Conservation (phyloP, 1,284 basidiomycete genomes). For the Leucoagaricus sp. region DNA sequence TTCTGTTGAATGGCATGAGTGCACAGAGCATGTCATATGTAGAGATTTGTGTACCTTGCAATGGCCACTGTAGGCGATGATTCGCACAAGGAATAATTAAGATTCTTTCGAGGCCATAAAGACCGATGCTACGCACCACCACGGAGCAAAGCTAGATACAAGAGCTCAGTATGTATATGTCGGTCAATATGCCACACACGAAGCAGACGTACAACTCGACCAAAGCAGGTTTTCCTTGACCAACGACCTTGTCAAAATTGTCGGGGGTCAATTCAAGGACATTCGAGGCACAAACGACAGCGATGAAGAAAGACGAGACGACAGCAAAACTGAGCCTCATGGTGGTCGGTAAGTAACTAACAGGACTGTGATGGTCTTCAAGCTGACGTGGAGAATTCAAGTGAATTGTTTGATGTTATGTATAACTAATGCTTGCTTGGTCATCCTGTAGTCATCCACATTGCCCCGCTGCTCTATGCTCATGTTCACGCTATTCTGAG, state of each 20-base stretch:
- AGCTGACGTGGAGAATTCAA: constrained; percentile 35
- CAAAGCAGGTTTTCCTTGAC: constrained; percentile 78
- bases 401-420: constrained; percentile 16
- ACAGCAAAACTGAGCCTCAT: constrained; percentile 68
- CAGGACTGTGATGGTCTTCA: constrained; percentile 11
- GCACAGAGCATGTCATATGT: background rate
- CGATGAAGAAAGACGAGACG: constrained; percentile 56
- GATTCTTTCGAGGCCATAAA: background rate
- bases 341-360: constrained; percentile 32
- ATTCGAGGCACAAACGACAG: constrained; percentile 71
- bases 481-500: no score
- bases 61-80: constrained; percentile 57
- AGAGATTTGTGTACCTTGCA: constrained; percentile 62
- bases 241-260: constrained; percentile 79
- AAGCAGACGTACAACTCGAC: constrained; percentile 82
- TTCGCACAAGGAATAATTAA: background rate
- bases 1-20: constrained; percentile 44
- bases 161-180: background rate
- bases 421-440: constrained; percentile 25
- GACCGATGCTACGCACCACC: constrained; percentile 64
- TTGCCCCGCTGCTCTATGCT: no score
- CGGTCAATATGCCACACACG: constrained; percentile 5
- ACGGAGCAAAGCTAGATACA: constrained; percentile 69
- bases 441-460: constrained; percentile 11
- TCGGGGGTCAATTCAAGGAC: constrained; percentile 76